These are phyloP conservation scores for Xylariaceae sp. DNA, from an alignment of 2,329 filamentous ascomycete species.

Conservation along the genomic window DNA sequence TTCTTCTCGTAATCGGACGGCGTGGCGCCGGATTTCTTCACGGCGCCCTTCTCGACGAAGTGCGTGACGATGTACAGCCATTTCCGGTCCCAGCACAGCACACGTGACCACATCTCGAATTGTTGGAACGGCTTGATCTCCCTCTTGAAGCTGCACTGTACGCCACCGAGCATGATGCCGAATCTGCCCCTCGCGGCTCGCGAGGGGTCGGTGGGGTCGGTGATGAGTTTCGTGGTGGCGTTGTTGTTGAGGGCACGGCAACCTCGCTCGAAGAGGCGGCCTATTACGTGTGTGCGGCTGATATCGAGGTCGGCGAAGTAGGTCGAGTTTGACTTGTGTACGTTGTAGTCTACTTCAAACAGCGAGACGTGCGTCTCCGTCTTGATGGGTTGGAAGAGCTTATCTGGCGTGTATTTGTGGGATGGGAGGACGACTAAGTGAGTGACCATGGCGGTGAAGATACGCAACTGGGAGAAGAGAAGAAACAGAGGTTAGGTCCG, in stretches of 20 bases:
- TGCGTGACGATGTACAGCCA: constrained; percentile 75
- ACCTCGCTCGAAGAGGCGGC: constrained; percentile 59
- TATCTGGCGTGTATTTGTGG: constrained; percentile 51
- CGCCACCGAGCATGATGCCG: constrained; percentile 65
- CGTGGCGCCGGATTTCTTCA: constrained; percentile 47
- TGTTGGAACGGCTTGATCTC: constrained; percentile 66
- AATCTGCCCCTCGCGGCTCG: constrained; percentile 51
- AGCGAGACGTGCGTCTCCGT: constrained; percentile 63
- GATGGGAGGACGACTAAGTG: constrained; percentile 50
- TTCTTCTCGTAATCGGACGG: constrained; percentile 59
- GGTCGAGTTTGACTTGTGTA: constrained; percentile 79
- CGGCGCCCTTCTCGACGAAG: constrained; percentile 62
- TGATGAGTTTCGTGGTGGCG: constrained; percentile 45
- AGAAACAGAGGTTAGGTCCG: not conserved
- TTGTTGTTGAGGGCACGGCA: constrained; percentile 51
- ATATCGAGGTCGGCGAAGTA: constrained; percentile 87
- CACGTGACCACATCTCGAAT: constrained; percentile 69
- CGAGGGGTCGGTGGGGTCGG: constrained; percentile 42
- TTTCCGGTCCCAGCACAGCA: constrained; percentile 74
- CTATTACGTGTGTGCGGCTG: constrained; percentile 74
- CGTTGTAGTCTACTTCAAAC: constrained; percentile 80
- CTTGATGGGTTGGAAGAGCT: constrained; percentile 69
- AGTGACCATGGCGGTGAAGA: constrained; percentile 54
- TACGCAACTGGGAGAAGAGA: constrained; percentile 46
- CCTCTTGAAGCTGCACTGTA: constrained; percentile 67